Percentiles rank a stretch among this genome's conserved stretches.
Evolutionary conservation across 768 basidiomycete genomes (phyloP).

Genomic region (Lyophyllum atratum): DNA sequence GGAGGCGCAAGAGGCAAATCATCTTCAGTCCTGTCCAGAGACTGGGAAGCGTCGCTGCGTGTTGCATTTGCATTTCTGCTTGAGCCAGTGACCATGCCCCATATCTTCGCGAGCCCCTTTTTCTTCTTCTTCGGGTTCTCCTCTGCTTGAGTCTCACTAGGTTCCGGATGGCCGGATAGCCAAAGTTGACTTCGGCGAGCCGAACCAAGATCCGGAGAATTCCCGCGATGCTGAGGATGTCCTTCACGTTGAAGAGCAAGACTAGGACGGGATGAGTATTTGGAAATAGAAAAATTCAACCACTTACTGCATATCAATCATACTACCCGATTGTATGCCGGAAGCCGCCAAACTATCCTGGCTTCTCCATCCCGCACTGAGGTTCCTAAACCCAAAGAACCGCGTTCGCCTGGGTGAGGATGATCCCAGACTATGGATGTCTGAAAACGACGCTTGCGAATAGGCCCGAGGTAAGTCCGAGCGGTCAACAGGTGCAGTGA

Average conservation of each 20-base stretch:
- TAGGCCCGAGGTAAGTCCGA: conserved; percentile 67
- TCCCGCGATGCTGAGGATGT: conserved; percentile 24
- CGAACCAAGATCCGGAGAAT: conserved; percentile 37
- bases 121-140: conserved; percentile 76
- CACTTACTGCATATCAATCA: conserved; percentile 92
- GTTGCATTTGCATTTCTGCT: conserved; percentile 39
- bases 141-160: conserved; percentile 37
- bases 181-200: conserved; percentile 56
- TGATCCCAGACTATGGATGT: conserved; percentile 74
- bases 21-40: conserved; percentile 56
- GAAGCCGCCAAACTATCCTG: conserved; percentile 83
- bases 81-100: conserved; percentile 72
- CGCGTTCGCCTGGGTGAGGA: conserved; percentile 66
- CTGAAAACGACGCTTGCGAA: conserved; percentile 81
- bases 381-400: conserved; percentile 78
- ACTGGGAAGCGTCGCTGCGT: conserved; percentile 36
- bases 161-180: conserved; percentile 29
- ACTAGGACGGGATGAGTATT: conserved; percentile 38
- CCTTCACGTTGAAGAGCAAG: conserved; percentile 77
- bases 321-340: conserved; percentile 75
- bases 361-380: conserved; percentile 73
- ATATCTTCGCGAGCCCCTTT: conserved; percentile 77
- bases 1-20: conserved; percentile 84
- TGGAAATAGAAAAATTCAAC: conserved; percentile 3
- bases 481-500: conserved; percentile 60